Conservation (phyloP, 768 basidiomycete genomes). For the Boletus huronensis region DNA sequence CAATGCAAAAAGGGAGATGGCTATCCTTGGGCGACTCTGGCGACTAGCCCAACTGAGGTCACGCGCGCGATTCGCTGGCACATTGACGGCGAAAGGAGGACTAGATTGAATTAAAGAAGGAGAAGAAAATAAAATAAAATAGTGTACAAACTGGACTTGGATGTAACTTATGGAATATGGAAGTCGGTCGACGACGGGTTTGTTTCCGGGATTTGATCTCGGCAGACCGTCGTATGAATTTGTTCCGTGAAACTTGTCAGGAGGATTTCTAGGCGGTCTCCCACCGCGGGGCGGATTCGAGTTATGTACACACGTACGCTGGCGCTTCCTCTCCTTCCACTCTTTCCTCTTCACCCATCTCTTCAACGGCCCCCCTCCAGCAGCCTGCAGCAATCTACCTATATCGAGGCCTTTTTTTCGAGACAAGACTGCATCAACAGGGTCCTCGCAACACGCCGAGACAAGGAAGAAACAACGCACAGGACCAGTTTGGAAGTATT, state of each 20-base stretch:
- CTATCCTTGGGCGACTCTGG: conserved; percentile 5
- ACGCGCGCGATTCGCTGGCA: neutral
- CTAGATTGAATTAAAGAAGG: neutral
- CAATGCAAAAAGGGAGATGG: conserved; percentile 7
- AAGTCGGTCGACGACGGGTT: neutral
- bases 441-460: conserved; percentile 13
- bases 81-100: neutral
- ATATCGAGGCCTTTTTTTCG: conserved; percentile 4
- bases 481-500: conserved; percentile 12
- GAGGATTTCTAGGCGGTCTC: conserved; percentile 14
- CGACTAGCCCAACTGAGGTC: neutral
- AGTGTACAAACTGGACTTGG: neutral
- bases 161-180: neutral
- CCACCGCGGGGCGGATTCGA: conserved; percentile 10
- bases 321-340: neutral
- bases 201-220: neutral
- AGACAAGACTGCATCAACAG: conserved; percentile 4
- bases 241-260: conserved; percentile 19
- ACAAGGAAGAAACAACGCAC: conserved; percentile 13
- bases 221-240: conserved; percentile 2
- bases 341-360: neutral
- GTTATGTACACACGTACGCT: conserved; percentile 8
- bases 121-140: neutral
- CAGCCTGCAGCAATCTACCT: neutral
- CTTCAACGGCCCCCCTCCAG: neutral